Evolutionary conservation across 176 grass and related monocot species (phyloP).

Genomic region (Aegilops tauschii): DNA sequence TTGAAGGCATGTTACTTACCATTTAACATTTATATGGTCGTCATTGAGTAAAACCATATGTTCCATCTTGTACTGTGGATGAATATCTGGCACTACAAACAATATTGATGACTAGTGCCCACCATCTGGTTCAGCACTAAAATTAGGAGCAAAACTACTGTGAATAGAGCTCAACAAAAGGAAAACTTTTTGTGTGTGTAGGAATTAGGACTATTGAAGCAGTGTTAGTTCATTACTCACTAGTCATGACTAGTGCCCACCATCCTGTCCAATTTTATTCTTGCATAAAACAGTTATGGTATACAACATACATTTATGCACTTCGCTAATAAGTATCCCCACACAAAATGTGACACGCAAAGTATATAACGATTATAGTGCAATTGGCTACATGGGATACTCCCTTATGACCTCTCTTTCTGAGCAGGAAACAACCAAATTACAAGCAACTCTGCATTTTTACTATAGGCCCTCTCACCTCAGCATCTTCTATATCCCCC

Average conservation of each 20-base stretch:
- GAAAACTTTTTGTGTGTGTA: neutral
- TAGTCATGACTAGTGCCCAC: neutral
- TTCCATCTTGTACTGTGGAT: neutral
- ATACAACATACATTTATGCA: slow-evolving; percentile 33
- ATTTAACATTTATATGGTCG: neutral
- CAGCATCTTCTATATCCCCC: slow-evolving; percentile 78
- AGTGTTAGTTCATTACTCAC: neutral
- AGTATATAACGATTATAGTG: slow-evolving; percentile 17
- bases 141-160: neutral
- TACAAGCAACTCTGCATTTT: slow-evolving; percentile 23
- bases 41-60: slow-evolving; percentile 1
- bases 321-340: slow-evolving; percentile 28
- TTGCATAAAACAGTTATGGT: neutral
- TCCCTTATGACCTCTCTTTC: slow-evolving; percentile 26
- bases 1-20: neutral
- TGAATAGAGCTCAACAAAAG: neutral
- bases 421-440: slow-evolving; percentile 23
- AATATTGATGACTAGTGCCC: neutral
- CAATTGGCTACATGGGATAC: slow-evolving; percentile 13
- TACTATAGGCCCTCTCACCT: slow-evolving; percentile 26
- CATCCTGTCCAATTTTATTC: neutral
- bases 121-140: neutral
- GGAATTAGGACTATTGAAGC: neutral
- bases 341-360: slow-evolving; percentile 12
- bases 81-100: neutral